Evolutionary conservation across 1,284 basidiomycete species (phyloP), one percentile per base, ranked within the genome.

Genomic region (Trichosporon sp.): DNA sequence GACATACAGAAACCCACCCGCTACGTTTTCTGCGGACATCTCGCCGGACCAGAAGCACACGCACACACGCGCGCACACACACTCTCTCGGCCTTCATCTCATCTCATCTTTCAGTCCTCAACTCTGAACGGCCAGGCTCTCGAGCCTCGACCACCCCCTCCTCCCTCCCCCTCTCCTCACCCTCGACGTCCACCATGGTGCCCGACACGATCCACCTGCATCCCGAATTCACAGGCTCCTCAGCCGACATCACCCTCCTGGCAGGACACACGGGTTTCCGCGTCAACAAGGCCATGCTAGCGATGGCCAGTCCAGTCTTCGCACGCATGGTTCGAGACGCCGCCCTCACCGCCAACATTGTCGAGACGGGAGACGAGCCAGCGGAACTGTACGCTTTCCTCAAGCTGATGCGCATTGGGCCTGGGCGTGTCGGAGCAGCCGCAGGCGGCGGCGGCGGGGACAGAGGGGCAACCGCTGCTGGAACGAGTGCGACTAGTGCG

Each of bases 201-300:
- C 59, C 59, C 2, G 59, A 63, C 14, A 32, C 31, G 32, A 63
- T 63, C 59, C 31, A 19, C 31, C 59, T 63, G 5, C 59, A 63
- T 32, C 59, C 59, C 32, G 73, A 74, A 37, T 74, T 74, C 56
- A 65, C 66, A 51, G 66, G 68, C 61, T 48, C 65, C 2, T 5
- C 59, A 32, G 71, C 69, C 21, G 73, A 74, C 63, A 71, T 71
- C 4, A 54, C 72, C 7, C 68, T 74, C 54, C 69, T 74, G 12
- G 68, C 70, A 8, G 63, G 64, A 2, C 69, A 51, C 11, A 63
- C 72, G 26, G 73, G 73, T 10, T 74, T 74, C 68, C 73, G 71
- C 37, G 73, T 71, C 21, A 69, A 38, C 35, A 51, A 69, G 7
- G 67, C 48, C 59, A 72, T 74, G 73, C 69, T 74, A 21, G 51